phyloP scores from a whole-genome alignment of 176 grass and related monocot species.

The Tuctoria greenei region DNA sequence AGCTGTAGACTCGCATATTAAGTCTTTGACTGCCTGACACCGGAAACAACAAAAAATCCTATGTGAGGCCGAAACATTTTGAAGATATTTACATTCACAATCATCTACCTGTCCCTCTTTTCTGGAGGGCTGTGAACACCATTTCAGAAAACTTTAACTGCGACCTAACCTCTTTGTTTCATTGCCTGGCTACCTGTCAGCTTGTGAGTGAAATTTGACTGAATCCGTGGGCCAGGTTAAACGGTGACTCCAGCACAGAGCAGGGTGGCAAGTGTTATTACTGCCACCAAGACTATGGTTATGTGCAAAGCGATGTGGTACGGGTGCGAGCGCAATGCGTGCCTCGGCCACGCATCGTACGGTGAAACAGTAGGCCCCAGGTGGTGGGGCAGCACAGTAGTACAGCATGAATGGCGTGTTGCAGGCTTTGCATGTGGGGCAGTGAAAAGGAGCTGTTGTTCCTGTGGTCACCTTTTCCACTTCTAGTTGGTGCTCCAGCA shows the following conservation, averaged over 20 bases:
- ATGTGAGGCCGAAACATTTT: not conserved
- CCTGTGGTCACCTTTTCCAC: not conserved
- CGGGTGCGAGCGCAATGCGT: not conserved
- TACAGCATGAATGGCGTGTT: conserved; percentile 9
- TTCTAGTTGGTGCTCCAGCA: not conserved
- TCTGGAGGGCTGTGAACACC: not conserved
- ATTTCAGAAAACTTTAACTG: conserved; percentile 34
- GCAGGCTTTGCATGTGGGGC: conserved; percentile 37
- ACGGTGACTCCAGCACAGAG: not conserved
- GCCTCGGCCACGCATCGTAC: not conserved
- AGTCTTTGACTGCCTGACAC: not conserved
- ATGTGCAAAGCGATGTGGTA: not conserved
- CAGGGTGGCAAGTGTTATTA: not conserved
- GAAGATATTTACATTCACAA: too few species aligned
- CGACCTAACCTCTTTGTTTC: conserved; percentile 11
- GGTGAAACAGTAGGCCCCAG: not conserved
- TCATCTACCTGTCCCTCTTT: not conserved
- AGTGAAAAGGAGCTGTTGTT: conserved; percentile 37
- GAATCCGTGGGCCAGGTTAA: conserved; percentile 12
- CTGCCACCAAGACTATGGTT: not conserved
- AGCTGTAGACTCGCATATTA: not conserved
- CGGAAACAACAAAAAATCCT: conserved; percentile 23
- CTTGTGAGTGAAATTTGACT: not conserved
- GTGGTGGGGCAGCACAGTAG: not conserved
- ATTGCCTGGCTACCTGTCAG: not conserved